Evolutionary conservation across 2,329 filamentous ascomycete genomes (phyloP), one percentile per base, ranked within the genome.

Genomic region (Bipolaris cookei): DNA sequence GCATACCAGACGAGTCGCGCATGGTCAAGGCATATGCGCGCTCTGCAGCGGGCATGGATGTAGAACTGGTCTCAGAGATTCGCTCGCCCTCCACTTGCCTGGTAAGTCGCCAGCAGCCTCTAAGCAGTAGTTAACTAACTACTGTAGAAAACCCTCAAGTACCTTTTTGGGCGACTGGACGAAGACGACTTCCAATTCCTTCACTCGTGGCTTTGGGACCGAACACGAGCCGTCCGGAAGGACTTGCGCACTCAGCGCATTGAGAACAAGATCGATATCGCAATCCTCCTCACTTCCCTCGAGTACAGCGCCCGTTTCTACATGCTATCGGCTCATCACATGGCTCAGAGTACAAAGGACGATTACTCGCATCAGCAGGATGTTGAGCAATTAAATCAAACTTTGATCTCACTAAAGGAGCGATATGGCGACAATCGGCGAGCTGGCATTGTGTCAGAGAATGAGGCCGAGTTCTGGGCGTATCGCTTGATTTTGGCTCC

Each of bases 11-110:
- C 48, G 83, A 85, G 65, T 69, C 74, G 18, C 79, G 80, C 47
- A 88, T 89, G 86, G 81, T 89, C 56, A 88, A 88, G 73, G 82
- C 84, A 54, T 88, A 86, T 67, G 79, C 84, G 64, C 79, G 86
- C 61, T 85, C 86, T 21, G 85, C 85, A 43, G 86, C 86, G 44
- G 86, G 86, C 23, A 80, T 84, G 51, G 86, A 88, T 48, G 84
- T 86, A 61, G 86, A 88, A 69, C 74, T 88, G 18, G 85, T 86
- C 10, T 87, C 85, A 1, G 86, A 88, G 67, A 82, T 88, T 54
- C 82, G 86, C 45, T 86, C 85, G 18, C 86, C 86, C 3, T 49
- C 58, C 1, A 73, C 78, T 3, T 77, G 82, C 51, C 70, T 77
- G 63, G 75, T 77, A 66, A 63, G 72, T 62, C 25, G 32, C 11